Percentiles rank a stretch among this genome's conserved stretches.
phyloP scores from a whole-genome alignment of 2,329 filamentous ascomycete species.

The Diaporthe sp. region DNA sequence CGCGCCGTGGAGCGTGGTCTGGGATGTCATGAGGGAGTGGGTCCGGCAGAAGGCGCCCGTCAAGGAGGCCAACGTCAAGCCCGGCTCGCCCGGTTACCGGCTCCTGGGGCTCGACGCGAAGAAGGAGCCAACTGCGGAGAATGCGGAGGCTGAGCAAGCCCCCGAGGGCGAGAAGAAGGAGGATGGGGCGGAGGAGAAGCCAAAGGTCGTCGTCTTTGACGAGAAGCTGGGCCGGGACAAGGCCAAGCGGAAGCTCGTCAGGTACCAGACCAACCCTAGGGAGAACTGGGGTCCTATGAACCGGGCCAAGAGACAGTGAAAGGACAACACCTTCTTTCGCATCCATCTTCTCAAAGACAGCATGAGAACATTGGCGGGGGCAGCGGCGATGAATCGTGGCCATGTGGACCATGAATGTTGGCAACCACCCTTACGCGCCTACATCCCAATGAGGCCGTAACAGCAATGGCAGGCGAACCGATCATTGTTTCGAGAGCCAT shows the following conservation, averaged over 20 bases:
- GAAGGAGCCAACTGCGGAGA: constrained; percentile 51
- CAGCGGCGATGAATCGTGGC: background rate
- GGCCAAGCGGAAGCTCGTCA: constrained; percentile 76
- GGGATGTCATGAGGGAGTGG: constrained; percentile 96
- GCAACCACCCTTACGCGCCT: background rate
- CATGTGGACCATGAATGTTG: background rate
- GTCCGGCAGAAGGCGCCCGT: constrained; percentile 83
- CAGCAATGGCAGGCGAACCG: background rate
- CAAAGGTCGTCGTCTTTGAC: constrained; percentile 75
- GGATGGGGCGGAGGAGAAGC: constrained; percentile 47
- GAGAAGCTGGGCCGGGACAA: constrained; percentile 80
- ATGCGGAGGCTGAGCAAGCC: constrained; percentile 45
- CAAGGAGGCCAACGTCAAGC: constrained; percentile 77
- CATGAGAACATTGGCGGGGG: background rate
- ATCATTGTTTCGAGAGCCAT: background rate
- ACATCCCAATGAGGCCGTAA: background rate
- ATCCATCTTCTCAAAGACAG: background rate
- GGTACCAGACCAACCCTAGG: constrained; percentile 91
- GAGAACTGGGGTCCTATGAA: constrained; percentile 94
- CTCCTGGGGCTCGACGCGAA: constrained; percentile 67
- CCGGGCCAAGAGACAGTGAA: constrained; percentile 57
- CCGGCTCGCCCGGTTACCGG: constrained; percentile 77
- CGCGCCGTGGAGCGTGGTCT: constrained; percentile 89
- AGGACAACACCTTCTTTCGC: background rate
- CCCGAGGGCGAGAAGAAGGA: constrained; percentile 41